Evolutionary conservation across 306 rosid species (phyloP), one percentile per base, ranked within the genome.

Genomic region (Prinsepia uniflora): DNA sequence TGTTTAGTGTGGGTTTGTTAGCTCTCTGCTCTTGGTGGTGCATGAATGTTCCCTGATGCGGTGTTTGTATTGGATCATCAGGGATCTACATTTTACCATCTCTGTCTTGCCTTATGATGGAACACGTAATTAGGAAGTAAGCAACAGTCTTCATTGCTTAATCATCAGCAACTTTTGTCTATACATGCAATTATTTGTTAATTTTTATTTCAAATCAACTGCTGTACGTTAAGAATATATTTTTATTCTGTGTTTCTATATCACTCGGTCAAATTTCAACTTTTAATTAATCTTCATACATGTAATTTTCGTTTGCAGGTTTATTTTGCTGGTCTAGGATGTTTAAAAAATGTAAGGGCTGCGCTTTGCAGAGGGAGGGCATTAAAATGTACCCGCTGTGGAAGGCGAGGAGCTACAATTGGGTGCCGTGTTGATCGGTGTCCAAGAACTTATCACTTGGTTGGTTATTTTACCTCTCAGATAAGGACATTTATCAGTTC

Each of bases 401-500:
- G 96, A 76, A 80, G 98, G 81, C 90, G 92, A 72, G 98, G 98
- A 71, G 98, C 98, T 5, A 94, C 98, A 68, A 89, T 84, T 18
- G 98, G 98, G 77, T 94, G 98, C 72, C 98, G 98, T 64, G 98
- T 94, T 71, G 98, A 94, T 82, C 94, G 98, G 62, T 94, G 98
- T 79, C 89, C 98, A 68, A 89, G 39, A 86, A 94, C 98, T 22
- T 94, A 94, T 75, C 98, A 94, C 87, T 90, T 94, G 98, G 98
- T 94, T 77, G 63, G 97, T 74, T 54, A 53, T 9, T 22, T 65
- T 41, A 65, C 71, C 57, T 72, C 54, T 66, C 68, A 66, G 7
- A 36, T 78, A 68, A 57, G 67, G 47, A 63, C 49, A 71, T 56
- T 65, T 13, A 10, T 36, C 48, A 58, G 70, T 71, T 50, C 65